Conservation (phyloP, 768 basidiomycete species). For the Macrolepiota albuminosa region DNA sequence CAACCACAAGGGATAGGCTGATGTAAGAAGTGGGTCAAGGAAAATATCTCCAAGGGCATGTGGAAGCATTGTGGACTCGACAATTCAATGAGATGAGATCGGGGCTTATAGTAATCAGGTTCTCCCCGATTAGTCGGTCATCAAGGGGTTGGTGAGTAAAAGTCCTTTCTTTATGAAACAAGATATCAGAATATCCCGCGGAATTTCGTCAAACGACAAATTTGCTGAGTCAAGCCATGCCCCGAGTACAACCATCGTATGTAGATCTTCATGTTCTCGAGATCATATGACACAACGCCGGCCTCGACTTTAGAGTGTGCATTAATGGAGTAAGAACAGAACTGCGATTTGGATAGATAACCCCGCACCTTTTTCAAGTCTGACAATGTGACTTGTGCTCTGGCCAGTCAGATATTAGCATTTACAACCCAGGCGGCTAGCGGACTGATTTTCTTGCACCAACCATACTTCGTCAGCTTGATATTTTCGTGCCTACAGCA, state of each 20-base stretch:
- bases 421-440: constrained; percentile 17
- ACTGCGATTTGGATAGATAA: neutral
- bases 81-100: neutral
- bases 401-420: constrained; percentile 39
- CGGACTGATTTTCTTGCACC: constrained; percentile 33
- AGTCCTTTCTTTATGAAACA: neutral
- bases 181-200: neutral
- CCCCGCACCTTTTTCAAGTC: neutral
- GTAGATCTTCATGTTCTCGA: neutral
- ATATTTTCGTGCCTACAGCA: constrained; percentile 29
- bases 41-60: neutral
- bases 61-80: neutral
- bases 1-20: neutral
- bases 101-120: neutral
- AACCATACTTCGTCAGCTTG: constrained; percentile 25
- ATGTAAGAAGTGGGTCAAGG: neutral
- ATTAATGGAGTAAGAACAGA: neutral
- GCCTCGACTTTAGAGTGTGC: neutral
- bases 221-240: neutral
- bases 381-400: constrained; percentile 33
- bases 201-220: neutral
- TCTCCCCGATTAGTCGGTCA: neutral
- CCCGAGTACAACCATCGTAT: neutral
- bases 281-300: neutral
- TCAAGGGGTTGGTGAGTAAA: neutral